phyloP scores from a whole-genome alignment of 2,329 filamentous ascomycete genomes.

The Hypoxylon sp. region DNA sequence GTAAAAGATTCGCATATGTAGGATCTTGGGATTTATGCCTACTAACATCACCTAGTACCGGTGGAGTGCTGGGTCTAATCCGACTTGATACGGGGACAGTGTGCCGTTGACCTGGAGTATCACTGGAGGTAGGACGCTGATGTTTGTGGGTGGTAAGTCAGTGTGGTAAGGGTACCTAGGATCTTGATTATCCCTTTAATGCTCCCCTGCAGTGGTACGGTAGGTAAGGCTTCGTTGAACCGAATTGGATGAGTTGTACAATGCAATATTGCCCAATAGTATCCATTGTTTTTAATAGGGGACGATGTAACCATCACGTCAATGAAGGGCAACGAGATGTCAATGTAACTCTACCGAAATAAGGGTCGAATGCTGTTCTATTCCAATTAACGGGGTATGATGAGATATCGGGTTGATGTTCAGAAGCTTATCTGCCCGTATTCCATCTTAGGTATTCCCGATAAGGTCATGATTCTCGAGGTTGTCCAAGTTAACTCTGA shows the following conservation, averaged over 20 bases:
- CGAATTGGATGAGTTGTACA: constrained; percentile 16
- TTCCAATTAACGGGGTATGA: neutral
- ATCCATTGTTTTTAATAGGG: neutral
- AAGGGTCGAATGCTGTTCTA: neutral
- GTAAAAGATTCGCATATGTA: constrained; percentile 31
- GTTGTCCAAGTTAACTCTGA: constrained; percentile 12
- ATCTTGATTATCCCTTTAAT: constrained; percentile 2
- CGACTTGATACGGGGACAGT: constrained; percentile 20
- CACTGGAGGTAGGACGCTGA: neutral
- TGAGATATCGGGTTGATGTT: neutral
- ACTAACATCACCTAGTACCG: constrained; percentile 12
- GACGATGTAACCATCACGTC: neutral
- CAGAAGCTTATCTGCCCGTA: neutral
- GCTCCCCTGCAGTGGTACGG: constrained; percentile 13
- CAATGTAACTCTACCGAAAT: neutral
- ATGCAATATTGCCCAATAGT: constrained; percentile 13
- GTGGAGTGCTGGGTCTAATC: constrained; percentile 16
- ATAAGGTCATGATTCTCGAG: neutral
- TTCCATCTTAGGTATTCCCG: neutral
- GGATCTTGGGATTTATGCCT: constrained; percentile 23
- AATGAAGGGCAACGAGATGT: constrained; percentile 1
- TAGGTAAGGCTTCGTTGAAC: constrained; percentile 19
- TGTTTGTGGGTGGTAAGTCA: constrained; percentile 3
- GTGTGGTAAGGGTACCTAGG: neutral
- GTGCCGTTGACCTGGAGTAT: constrained; percentile 23